Evolutionary conservation across 371 early-diverging fungal species (phyloP).

Genomic region (Mucor indicus): DNA sequence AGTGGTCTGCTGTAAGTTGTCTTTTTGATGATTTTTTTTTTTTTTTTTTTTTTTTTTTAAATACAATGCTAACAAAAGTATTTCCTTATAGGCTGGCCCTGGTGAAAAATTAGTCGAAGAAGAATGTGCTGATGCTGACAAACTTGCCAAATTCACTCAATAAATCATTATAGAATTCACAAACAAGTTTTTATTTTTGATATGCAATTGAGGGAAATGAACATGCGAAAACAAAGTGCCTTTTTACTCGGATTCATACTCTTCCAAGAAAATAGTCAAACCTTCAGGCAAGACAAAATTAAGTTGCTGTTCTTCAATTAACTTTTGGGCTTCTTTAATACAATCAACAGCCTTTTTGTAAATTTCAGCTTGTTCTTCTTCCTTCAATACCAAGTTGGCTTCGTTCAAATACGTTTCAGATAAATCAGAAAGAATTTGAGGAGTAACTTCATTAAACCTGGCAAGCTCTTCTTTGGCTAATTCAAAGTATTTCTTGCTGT

Average conservation of each 20-base stretch:
- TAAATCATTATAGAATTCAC: background rate
- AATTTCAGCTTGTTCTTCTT: slow-evolving; percentile 32
- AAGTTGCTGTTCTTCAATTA: slow-evolving; percentile 22
- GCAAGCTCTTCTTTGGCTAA: slow-evolving; percentile 23
- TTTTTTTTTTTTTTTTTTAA: background rate
- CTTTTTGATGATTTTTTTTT: background rate
- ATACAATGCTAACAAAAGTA: background rate
- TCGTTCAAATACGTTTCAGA: slow-evolving; percentile 40
- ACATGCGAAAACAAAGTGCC: too few relatives aligned
- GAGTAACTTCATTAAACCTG: slow-evolving; percentile 16
- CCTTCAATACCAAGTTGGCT: slow-evolving; percentile 37
- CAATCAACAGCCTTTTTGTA: slow-evolving; percentile 30
- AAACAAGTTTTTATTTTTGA: too few relatives aligned
- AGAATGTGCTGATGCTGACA: slow-evolving; percentile 44
- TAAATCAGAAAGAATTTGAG: slow-evolving; percentile 33
- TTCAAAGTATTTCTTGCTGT: slow-evolving; percentile 35
- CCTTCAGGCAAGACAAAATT: slow-evolving; percentile 42
- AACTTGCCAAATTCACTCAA: slow-evolving; percentile 34
- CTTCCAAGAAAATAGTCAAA: slow-evolving; percentile 38
- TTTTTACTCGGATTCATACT: slow-evolving; percentile 31
- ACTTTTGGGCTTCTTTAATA: slow-evolving; percentile 28
- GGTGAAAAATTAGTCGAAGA: slow-evolving; percentile 45
- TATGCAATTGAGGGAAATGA: too few relatives aligned
- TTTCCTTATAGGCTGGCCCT: slow-evolving; percentile 29
- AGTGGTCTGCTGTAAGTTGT: slow-evolving; percentile 53